phyloP scores from a whole-genome alignment of 106 monocot genomes.

The Phalaenopsis aphrodite region DNA sequence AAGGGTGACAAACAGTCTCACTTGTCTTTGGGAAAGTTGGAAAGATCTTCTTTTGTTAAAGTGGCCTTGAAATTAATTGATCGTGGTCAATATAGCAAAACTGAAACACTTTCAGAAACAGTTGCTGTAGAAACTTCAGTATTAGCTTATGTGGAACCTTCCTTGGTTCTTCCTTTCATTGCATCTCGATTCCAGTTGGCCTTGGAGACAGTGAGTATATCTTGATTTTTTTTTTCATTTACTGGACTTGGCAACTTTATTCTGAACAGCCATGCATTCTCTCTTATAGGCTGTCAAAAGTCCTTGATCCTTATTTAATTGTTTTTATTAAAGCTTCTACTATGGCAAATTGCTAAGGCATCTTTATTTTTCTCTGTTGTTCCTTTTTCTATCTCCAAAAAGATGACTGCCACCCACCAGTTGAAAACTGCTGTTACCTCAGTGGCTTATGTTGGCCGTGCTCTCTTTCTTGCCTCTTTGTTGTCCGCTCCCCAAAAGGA shows the following conservation, averaged over 20 bases:
- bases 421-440: slow-evolving; percentile 91
- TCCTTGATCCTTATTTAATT: not conserved
- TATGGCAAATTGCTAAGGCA: not conserved
- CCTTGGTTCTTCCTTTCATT: slow-evolving; percentile 85
- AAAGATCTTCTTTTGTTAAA: slow-evolving; percentile 76
- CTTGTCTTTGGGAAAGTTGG: slow-evolving; percentile 55
- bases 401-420: slow-evolving; percentile 98
- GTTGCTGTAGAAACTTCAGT: slow-evolving; percentile 84
- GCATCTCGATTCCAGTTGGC: slow-evolving; percentile 80
- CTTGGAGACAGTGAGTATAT: slow-evolving; percentile 77
- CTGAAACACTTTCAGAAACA: slow-evolving; percentile 80
- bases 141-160: slow-evolving; percentile 90
- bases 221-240: slow-evolving; percentile 5
- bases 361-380: not conserved
- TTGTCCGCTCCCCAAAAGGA: slow-evolving; percentile 26
- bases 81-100: slow-evolving; percentile 99
- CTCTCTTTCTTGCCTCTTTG: slow-evolving; percentile 59
- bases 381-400: slow-evolving; percentile 13
- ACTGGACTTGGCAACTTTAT: not conserved
- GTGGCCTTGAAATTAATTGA: slow-evolving; percentile 74
- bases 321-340: not conserved
- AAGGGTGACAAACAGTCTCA: slow-evolving; percentile 21
- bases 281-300: slow-evolving; percentile 1
- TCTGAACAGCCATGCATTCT: not conserved
- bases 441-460: slow-evolving; percentile 76